Conservation (phyloP, 768 basidiomycete species). For the Leccinellum luteum region DNA sequence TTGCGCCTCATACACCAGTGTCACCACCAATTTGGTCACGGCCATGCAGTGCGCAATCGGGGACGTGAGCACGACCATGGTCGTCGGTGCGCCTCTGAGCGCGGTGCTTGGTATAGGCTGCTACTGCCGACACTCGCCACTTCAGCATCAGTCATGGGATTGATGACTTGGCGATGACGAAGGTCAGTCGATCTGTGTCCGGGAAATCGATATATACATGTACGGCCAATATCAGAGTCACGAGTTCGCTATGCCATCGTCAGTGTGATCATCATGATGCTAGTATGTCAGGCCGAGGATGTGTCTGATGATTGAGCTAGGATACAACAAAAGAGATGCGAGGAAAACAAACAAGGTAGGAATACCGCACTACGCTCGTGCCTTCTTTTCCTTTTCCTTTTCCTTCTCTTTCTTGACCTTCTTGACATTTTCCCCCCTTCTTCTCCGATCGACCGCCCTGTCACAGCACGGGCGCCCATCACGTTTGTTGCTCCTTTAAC, state of each 20-base stretch:
- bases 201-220: no score
- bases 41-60: conserved; percentile 78
- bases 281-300: no score
- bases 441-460: neutral
- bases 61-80: conserved; percentile 77
- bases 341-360: neutral
- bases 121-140: no score
- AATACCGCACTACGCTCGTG: conserved; percentile 16
- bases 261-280: no score
- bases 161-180: no score
- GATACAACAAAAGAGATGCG: conserved; percentile 1
- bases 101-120: no score
- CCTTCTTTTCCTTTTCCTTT: conserved; percentile 61
- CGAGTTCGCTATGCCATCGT: no score
- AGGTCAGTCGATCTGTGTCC: no score
- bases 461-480: conserved; percentile 2
- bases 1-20: no score
- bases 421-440: conserved; percentile 38
- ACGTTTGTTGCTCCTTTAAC: no score
- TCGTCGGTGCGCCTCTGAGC: conserved; percentile 33
- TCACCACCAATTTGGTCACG: neutral
- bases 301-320: neutral
- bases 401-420: conserved; percentile 38
- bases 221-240: no score
- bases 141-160: no score